phyloP scores from a whole-genome alignment of 2,329 filamentous ascomycete genomes.

The Xylariaceae sp. region DNA sequence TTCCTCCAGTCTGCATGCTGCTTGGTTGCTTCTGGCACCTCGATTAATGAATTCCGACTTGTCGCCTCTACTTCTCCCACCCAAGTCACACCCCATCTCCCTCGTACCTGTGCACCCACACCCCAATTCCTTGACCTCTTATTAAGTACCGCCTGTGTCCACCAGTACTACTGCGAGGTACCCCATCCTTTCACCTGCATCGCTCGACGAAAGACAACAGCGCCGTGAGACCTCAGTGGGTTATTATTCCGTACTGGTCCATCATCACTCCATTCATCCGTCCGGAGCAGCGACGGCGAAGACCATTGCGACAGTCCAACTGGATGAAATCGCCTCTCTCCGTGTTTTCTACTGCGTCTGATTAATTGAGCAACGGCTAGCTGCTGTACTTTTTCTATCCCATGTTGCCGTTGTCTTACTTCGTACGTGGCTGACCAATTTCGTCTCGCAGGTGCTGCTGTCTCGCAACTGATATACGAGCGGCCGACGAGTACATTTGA shows the following conservation, averaged over 20 bases:
- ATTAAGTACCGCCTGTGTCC: constrained; percentile 1
- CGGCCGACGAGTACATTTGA: constrained; percentile 1
- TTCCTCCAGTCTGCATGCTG: neutral
- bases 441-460: constrained; percentile 14
- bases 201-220: constrained; percentile 5
- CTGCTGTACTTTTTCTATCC: constrained; percentile 1
- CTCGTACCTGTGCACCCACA: neutral
- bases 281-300: neutral
- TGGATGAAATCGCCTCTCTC: neutral
- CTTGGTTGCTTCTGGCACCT: neutral
- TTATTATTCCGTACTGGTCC: constrained; percentile 9
- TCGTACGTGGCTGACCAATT: constrained; percentile 15
- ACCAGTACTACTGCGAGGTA: constrained; percentile 1
- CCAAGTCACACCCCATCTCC: neutral
- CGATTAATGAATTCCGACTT: constrained; percentile 8
- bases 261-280: constrained; percentile 15
- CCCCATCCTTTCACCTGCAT: neutral
- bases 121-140: constrained; percentile 1
- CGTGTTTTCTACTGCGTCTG: constrained; percentile 1
- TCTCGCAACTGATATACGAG: constrained; percentile 12
- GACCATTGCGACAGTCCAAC: neutral
- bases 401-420: constrained; percentile 12
- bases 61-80: neutral
- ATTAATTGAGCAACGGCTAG: constrained; percentile 3
- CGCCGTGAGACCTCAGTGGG: constrained; percentile 6